A percentile compares a stretch with the other conserved stretches of the same genome.
Conservation (phyloP, 176 grass and related monocot species). For the bread wheat (Triticum aestivum) region DNA sequence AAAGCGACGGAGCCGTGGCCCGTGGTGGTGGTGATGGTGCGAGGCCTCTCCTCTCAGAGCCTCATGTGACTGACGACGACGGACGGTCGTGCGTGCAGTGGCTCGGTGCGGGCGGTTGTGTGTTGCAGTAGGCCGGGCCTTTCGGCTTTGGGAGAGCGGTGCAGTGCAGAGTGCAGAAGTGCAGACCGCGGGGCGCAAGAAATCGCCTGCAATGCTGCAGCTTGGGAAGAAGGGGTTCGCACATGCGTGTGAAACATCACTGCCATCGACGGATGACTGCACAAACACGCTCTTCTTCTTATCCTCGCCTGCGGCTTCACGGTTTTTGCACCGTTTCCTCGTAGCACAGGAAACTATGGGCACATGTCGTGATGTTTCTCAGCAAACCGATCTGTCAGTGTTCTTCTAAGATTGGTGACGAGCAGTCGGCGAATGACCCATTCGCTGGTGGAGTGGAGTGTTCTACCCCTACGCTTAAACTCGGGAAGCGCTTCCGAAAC, state of each 20-base stretch:
- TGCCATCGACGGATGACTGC: neutral
- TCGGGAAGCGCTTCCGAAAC: neutral
- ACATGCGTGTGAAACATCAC: neutral
- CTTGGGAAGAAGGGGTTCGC: neutral
- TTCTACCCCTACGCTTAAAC: neutral
- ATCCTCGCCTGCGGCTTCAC: no score
- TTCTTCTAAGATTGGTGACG: no score
- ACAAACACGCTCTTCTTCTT: neutral
- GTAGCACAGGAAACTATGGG: no score
- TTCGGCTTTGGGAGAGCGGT: neutral
- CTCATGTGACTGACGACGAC: slow-evolving; percentile 22
- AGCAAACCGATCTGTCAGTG: no score
- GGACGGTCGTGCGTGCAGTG: neutral
- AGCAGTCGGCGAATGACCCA: no score
- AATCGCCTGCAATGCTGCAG: slow-evolving; percentile 31
- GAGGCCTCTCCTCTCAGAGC: neutral
- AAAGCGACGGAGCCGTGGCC: slow-evolving; percentile 5
- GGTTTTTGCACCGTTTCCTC: neutral
- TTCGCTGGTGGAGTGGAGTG: no score
- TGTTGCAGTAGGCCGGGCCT: slow-evolving; percentile 23
- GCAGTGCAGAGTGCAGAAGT: neutral
- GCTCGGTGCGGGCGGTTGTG: slow-evolving; percentile 19
- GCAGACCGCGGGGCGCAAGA: slow-evolving; percentile 17
- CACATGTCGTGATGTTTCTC: no score
- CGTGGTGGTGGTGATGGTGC: neutral